Evolutionary conservation across 495 filamentous ascomycete species (phyloP).

Genomic region (Hyaloscypha finlandica): DNA sequence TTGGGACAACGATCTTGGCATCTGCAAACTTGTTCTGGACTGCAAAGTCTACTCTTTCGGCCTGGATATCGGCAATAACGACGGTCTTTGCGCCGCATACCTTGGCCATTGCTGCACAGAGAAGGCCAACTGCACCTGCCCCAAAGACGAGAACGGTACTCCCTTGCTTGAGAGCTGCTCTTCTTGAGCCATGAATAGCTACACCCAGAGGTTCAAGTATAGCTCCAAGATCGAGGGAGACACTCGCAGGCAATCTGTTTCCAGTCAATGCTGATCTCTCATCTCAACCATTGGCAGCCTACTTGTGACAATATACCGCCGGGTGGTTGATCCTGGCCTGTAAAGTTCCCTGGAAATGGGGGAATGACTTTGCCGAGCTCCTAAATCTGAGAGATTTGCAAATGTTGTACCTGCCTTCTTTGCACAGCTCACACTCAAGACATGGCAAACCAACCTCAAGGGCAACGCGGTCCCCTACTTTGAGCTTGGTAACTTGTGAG

Average conservation of each 20-base stretch:
- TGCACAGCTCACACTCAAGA: constrained; percentile 64
- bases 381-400: constrained; percentile 78
- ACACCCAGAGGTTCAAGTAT: constrained; percentile 80
- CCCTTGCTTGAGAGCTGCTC: constrained; percentile 55
- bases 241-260: constrained; percentile 57
- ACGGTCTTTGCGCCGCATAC: constrained; percentile 59
- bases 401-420: constrained; percentile 77
- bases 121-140: constrained; percentile 77
- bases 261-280: constrained; percentile 34
- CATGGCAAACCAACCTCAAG: constrained; percentile 87
- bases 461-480: constrained; percentile 72
- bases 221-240: constrained; percentile 70
- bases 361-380: constrained; percentile 74
- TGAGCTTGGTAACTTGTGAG: constrained; percentile 43
- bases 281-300: constrained; percentile 27
- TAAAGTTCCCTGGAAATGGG: constrained; percentile 81
- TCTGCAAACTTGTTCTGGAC: constrained; percentile 69
- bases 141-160: constrained; percentile 73
- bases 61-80: constrained; percentile 79
- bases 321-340: constrained; percentile 80
- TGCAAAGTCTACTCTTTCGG: constrained; percentile 70
- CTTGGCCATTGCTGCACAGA: constrained; percentile 69
- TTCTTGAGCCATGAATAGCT: constrained; percentile 70
- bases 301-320: constrained; percentile 65
- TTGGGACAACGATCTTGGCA: constrained; percentile 59